A percentile compares a stretch with the other conserved stretches of the same genome.
Conservation (phyloP, 495 filamentous ascomycete species). For the Trichodelitschia bisporula region DNA sequence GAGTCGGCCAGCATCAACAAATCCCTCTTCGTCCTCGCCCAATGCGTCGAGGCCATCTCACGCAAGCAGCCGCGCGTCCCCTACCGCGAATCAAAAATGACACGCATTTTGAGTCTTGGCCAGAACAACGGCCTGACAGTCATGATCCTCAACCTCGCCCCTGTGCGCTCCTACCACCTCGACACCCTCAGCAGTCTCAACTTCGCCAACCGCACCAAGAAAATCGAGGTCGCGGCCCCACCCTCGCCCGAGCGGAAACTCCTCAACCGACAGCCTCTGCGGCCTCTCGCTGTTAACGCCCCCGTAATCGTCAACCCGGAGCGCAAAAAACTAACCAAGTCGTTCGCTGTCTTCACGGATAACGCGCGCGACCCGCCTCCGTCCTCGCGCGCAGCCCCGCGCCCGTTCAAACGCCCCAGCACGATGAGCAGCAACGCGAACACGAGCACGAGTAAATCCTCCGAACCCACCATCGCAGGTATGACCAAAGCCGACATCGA, state of each 20-base stretch:
- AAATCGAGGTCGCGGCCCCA: constrained; percentile 88
- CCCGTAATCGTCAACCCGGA: constrained; percentile 34
- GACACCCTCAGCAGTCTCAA: constrained; percentile 87
- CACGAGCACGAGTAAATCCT: constrained; percentile 4
- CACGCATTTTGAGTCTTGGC: constrained; percentile 69
- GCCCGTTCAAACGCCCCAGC: constrained; percentile 11
- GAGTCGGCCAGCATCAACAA: constrained; percentile 99
- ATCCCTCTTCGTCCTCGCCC: constrained; percentile 77
- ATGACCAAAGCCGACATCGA: constrained; percentile 79
- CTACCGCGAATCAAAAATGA: constrained; percentile 94
- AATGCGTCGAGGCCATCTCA: constrained; percentile 87
- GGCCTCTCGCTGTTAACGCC: constrained; percentile 39
- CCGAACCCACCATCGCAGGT: constrained; percentile 28
- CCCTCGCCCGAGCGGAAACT: too few species aligned
- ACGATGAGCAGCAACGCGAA: constrained; percentile 17
- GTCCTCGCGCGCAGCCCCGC: too few species aligned
- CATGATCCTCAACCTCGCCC: constrained; percentile 92
- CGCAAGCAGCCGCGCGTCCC: constrained; percentile 63
- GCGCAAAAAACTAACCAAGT: constrained; percentile 50
- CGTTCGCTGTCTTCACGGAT: constrained; percentile 70
- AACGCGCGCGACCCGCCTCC: constrained; percentile 25
- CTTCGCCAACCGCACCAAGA: constrained; percentile 86
- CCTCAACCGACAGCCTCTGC: constrained; percentile 49
- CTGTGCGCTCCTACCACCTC: constrained; percentile 64
- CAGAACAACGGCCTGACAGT: constrained; percentile 90